Percentiles rank a stretch among this genome's conserved stretches.
Conservation (phyloP, 805 yeast species). For the Komagataella pastoris region DNA sequence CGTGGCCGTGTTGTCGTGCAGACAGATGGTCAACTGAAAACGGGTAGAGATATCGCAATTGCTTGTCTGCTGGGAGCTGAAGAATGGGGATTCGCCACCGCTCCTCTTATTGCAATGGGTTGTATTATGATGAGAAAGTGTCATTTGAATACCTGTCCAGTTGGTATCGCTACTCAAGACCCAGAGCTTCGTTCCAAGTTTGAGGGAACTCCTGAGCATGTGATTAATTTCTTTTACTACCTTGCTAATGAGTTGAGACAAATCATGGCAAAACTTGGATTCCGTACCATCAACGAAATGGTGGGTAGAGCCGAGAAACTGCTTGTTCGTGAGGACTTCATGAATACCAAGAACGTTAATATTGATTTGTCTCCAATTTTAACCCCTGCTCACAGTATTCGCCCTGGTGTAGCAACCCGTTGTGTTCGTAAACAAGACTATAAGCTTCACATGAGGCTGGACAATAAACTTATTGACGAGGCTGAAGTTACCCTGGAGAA, state of each 20-base stretch:
- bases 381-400: conserved; percentile 91
- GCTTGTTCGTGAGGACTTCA: conserved; percentile 68
- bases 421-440: conserved; percentile 92
- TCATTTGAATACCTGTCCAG: conserved; percentile 91
- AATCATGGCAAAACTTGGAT: conserved; percentile 91
- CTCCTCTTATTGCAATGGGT: conserved; percentile 95
- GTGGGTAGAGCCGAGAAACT: conserved; percentile 93
- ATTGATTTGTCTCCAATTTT: conserved; percentile 85
- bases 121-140: conserved; percentile 95
- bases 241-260: conserved; percentile 83
- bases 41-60: conserved; percentile 94
- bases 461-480: conserved; percentile 92
- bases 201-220: conserved; percentile 96
- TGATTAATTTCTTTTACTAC: conserved; percentile 93
- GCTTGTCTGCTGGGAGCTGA: conserved; percentile 97
- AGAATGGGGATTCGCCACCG: conserved; percentile 96
- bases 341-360: conserved; percentile 83
- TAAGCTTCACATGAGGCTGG: conserved; percentile 82
- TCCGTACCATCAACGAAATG: conserved; percentile 94
- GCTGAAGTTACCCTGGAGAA: conserved; percentile 89
- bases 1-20: conserved; percentile 93
- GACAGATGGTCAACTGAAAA: conserved; percentile 97
- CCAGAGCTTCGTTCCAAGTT: conserved; percentile 87
- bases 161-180: conserved; percentile 98
- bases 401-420: conserved; percentile 94